A percentile compares a stretch with the other conserved stretches of the same genome.
Conservation (phyloP, 768 basidiomycete species). For the Rossbeevera mucosa region DNA sequence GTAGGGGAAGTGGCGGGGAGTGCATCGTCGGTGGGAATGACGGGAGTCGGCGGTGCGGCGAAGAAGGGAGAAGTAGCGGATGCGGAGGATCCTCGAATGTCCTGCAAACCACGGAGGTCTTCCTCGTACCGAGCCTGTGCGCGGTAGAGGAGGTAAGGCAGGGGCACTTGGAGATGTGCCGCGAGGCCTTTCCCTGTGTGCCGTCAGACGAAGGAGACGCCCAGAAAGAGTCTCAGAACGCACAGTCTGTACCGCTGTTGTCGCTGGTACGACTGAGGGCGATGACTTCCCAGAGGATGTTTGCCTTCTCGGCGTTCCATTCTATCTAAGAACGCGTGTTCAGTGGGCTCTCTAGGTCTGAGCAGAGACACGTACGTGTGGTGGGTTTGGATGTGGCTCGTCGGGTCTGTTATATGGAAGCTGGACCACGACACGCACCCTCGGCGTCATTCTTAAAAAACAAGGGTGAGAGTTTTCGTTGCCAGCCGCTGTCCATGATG, state of each 20-base stretch:
- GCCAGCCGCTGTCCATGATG: constrained; percentile 11
- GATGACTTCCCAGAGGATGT: constrained; percentile 83
- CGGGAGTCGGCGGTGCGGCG: constrained; percentile 11
- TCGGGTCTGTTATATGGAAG: constrained; percentile 78
- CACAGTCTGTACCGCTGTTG: constrained; percentile 75
- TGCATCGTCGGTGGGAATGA: constrained; percentile 9
- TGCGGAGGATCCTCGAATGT: constrained; percentile 56
- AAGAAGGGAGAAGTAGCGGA: constrained; percentile 28
- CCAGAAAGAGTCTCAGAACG: constrained; percentile 28
- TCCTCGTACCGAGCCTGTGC: constrained; percentile 83
- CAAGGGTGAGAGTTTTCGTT: neutral
- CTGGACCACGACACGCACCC: constrained; percentile 70
- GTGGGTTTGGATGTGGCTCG: constrained; percentile 59
- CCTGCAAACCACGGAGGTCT: constrained; percentile 74
- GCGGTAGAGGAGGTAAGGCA: constrained; percentile 81
- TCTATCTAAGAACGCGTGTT: constrained; percentile 54
- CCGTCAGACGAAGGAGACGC: neutral
- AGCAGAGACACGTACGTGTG: constrained; percentile 48
- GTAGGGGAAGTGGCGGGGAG: constrained; percentile 9
- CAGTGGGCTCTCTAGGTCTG: neutral
- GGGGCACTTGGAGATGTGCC: constrained; percentile 70
- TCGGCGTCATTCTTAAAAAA: constrained; percentile 15
- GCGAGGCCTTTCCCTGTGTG: constrained; percentile 77
- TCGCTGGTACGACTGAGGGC: constrained; percentile 70
- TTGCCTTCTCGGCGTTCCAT: constrained; percentile 82